These are phyloP conservation scores for Aspergillus coremiiformis DNA, from an alignment of 495 filamentous ascomycete genomes.

Conservation along the genomic window DNA sequence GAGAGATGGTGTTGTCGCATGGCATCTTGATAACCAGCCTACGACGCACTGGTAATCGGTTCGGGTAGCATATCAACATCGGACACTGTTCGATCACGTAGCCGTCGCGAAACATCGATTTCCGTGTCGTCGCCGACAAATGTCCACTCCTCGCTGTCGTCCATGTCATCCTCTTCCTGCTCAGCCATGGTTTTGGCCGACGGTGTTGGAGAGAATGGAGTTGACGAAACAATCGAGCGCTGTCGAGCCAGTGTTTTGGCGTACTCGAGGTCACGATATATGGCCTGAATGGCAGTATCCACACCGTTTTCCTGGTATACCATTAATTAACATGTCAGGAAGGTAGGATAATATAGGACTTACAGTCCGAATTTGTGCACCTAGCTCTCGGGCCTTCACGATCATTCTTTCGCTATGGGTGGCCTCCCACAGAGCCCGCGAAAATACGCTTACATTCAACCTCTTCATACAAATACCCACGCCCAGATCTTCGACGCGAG, in stretches of 20 bases:
- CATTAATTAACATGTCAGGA: conserved; percentile 1
- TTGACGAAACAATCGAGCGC: conserved; percentile 36
- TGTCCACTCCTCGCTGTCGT: conserved; percentile 60
- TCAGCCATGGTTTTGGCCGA: conserved; percentile 28
- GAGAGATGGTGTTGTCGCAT: neutral
- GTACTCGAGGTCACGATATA: conserved; percentile 94
- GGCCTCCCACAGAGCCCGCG: conserved; percentile 83
- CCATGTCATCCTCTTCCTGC: conserved; percentile 33
- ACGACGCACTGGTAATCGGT: neutral
- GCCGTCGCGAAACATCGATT: conserved; percentile 42
- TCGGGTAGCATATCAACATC: conserved; percentile 18
- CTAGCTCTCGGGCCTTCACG: conserved; percentile 69
- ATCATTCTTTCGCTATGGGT: conserved; percentile 87
- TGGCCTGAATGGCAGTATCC: conserved; percentile 77
- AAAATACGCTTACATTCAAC: conserved; percentile 74
- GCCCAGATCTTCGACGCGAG: conserved; percentile 81
- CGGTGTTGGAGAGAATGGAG: conserved; percentile 35
- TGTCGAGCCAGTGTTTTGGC: conserved; percentile 79
- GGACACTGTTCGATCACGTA: conserved; percentile 28
- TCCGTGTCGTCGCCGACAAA: conserved; percentile 63
- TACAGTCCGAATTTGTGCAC: conserved; percentile 81
- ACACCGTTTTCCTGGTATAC: conserved; percentile 74
- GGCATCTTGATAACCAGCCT: neutral
- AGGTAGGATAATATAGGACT: conserved; percentile 19
- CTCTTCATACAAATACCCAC: conserved; percentile 87